Conservation (phyloP, 2,329 filamentous ascomycete genomes). For the Beauveria brongniartii region DNA sequence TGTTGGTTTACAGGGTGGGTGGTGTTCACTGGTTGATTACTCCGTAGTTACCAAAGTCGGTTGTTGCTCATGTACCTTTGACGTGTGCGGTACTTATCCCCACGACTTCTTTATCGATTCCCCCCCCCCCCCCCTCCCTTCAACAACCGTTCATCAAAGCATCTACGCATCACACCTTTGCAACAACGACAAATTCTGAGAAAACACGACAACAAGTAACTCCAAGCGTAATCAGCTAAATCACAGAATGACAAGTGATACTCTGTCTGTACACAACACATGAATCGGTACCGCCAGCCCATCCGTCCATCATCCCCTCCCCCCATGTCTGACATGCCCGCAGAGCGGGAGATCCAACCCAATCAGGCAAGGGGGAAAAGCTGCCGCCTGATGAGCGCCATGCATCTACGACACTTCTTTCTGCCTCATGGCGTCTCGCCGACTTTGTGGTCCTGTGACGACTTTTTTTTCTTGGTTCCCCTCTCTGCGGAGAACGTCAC, state of each 20-base stretch:
- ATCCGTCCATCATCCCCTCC: neutral
- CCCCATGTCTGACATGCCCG: neutral
- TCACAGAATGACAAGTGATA: too few species aligned
- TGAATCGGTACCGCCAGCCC: too few species aligned
- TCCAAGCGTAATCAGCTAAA: too few species aligned
- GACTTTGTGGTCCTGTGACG: constrained; percentile 1
- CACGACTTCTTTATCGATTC: too few species aligned
- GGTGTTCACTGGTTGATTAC: neutral
- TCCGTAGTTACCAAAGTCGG: neutral
- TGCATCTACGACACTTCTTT: neutral
- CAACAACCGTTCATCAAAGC: too few species aligned
- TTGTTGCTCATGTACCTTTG: neutral
- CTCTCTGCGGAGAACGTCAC: neutral
- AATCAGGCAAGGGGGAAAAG: constrained; percentile 7
- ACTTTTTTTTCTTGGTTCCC: too few species aligned
- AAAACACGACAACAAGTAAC: too few species aligned
- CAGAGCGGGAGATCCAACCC: constrained; percentile 13
- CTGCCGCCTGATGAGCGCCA: constrained; percentile 15
- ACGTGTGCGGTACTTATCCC: neutral
- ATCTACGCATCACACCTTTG: too few species aligned
- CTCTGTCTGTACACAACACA: too few species aligned
- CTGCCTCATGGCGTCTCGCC: neutral
- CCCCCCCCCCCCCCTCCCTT: neutral
- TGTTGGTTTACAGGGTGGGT: neutral
- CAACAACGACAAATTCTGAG: too few species aligned